Percentiles rank a stretch among this genome's conserved stretches.
Evolutionary conservation across 352 stramenopile genomes (phyloP).

Genomic region (Peronosclerospora sorghi): DNA sequence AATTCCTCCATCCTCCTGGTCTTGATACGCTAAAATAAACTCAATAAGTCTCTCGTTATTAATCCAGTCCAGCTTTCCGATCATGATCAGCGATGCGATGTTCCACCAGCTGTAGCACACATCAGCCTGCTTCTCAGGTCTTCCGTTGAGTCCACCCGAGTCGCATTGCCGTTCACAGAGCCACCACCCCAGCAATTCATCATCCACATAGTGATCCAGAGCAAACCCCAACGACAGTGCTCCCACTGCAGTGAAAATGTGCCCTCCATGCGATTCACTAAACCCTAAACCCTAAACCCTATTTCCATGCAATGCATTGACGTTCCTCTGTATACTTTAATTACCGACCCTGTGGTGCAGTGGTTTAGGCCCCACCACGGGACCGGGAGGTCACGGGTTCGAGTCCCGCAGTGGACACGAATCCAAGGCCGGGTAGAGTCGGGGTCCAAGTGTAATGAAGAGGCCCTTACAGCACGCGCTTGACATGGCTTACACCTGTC

Average conservation of each 20-base stretch:
- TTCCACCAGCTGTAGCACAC: conserved; percentile 99
- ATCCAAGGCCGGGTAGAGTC: too few relatives aligned
- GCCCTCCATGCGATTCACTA: conserved; percentile 95
- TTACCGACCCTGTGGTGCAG: too few relatives aligned
- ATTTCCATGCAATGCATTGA: too few relatives aligned
- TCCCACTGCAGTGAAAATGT: conserved; percentile 97
- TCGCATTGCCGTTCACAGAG: conserved; percentile 97
- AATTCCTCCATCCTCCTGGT: conserved; percentile 96
- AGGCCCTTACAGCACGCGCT: too few relatives aligned
- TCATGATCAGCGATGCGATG: conserved; percentile 93
- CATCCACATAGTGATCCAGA: conserved; percentile 65
- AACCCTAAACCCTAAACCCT: too few relatives aligned
- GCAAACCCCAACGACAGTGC: conserved; percentile 85
- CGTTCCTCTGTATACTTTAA: too few relatives aligned
- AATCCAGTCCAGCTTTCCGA: conserved; percentile 93
- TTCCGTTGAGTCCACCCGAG: conserved; percentile 89
- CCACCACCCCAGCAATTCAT: conserved; percentile 93
- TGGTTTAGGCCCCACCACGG: too few relatives aligned
- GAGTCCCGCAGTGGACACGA: too few relatives aligned
- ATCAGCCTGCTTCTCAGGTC: conserved; percentile 98
- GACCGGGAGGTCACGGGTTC: too few relatives aligned
- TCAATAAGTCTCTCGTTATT: conserved; percentile 87
- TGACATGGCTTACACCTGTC: too few relatives aligned
- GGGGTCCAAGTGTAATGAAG: too few relatives aligned
- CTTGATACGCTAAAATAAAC: conserved; percentile 94